Percentiles rank a stretch among this genome's conserved stretches.
Conservation (phyloP, 768 basidiomycete species). For the Infundibulicybe gibba region DNA sequence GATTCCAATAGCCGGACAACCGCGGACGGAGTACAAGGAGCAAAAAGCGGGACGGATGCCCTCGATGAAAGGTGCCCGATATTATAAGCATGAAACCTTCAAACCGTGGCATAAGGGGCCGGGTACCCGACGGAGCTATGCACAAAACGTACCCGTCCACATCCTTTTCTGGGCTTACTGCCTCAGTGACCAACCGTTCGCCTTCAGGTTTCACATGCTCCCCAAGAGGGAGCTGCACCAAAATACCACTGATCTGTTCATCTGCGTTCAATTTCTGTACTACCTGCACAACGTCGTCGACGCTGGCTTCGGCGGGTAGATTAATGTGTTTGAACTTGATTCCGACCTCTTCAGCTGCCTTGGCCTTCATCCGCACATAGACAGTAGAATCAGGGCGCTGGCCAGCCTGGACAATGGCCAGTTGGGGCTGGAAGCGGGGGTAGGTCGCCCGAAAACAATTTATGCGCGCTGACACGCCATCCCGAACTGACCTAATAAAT, state of each 20-base stretch:
- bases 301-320: slow-evolving; percentile 62
- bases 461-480: slow-evolving; percentile 70
- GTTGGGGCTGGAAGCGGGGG: slow-evolving; percentile 88
- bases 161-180: slow-evolving; percentile 91
- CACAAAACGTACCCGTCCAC: slow-evolving; percentile 77
- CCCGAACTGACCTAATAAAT: slow-evolving; percentile 68
- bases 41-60: slow-evolving; percentile 84
- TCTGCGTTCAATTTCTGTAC: slow-evolving; percentile 86
- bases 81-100: slow-evolving; percentile 96
- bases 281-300: slow-evolving; percentile 70
- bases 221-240: slow-evolving; percentile 94
- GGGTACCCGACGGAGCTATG: neutral
- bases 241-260: slow-evolving; percentile 77
- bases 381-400: slow-evolving; percentile 85
- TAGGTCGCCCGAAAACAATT: slow-evolving; percentile 54
- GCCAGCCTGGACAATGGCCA: slow-evolving; percentile 94
- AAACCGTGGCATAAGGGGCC: neutral
- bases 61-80: slow-evolving; percentile 93
- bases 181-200: slow-evolving; percentile 91
- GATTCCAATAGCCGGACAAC: slow-evolving; percentile 88
- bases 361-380: slow-evolving; percentile 97
- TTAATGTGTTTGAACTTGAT: slow-evolving; percentile 82
- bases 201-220: slow-evolving; percentile 77
- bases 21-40: slow-evolving; percentile 94
- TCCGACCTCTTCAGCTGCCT: slow-evolving; percentile 92